A percentile compares a stretch with the other conserved stretches of the same genome.
Evolutionary conservation across 163 green algal species (phyloP).

Genomic region (Chloromonas sp.): DNA sequence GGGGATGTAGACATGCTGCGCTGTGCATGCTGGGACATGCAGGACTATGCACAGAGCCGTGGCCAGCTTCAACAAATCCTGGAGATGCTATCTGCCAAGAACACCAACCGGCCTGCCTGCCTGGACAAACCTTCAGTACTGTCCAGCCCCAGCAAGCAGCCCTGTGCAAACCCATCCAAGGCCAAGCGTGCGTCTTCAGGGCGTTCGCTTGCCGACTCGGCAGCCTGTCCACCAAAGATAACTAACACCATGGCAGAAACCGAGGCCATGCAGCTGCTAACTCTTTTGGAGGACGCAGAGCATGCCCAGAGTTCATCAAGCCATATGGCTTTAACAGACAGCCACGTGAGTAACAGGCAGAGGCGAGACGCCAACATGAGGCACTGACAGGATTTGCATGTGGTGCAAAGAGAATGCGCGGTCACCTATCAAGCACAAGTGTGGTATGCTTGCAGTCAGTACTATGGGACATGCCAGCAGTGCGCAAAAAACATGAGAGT

Average conservation of each 20-base stretch:
- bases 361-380: too few species aligned
- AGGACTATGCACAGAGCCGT: too few species aligned
- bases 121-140: not conserved
- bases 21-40: too few species aligned
- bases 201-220: not conserved
- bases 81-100: not conserved
- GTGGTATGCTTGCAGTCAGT: too few species aligned
- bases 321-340: too few species aligned
- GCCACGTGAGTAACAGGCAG: too few species aligned
- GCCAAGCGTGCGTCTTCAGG: not conserved
- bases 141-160: not conserved
- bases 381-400: too few species aligned
- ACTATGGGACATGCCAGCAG: too few species aligned
- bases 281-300: not conserved
- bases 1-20: too few species aligned
- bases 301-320: not conserved
- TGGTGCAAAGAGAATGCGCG: too few species aligned
- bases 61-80: not conserved
- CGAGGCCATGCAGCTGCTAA: not conserved
- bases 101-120: not conserved
- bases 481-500: too few species aligned
- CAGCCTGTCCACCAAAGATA: not conserved
- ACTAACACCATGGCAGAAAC: not conserved
- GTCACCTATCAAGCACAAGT: too few species aligned
- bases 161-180: not conserved